Percentiles rank a stretch among this genome's conserved stretches.
phyloP scores from a whole-genome alignment of 176 grass and related monocot genomes.

The Oryza nivara region DNA sequence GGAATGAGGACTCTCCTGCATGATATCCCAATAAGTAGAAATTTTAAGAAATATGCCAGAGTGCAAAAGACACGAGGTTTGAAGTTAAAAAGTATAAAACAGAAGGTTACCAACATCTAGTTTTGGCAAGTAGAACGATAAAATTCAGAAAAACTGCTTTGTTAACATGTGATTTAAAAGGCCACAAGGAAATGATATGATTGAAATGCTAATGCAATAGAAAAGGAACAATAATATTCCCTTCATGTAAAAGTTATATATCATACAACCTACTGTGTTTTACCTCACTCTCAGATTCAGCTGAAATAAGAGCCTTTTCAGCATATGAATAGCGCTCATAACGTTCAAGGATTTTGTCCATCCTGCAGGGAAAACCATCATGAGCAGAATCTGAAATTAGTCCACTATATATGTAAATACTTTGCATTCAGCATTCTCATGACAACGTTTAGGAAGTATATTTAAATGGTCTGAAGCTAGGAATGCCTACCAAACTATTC shows the following conservation, averaged over 20 bases:
- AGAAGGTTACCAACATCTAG: background rate
- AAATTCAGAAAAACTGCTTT: background rate
- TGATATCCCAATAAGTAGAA: background rate
- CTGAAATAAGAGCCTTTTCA: constrained; percentile 66
- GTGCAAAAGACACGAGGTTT: background rate
- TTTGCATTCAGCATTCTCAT: background rate
- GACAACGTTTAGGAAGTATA: background rate
- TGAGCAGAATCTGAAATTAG: background rate
- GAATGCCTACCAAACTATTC: background rate
- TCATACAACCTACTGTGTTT: background rate
- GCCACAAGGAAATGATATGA: constrained; percentile 8
- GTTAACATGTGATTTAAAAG: background rate
- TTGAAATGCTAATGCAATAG: background rate
- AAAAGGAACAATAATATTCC: background rate
- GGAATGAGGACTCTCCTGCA: background rate
- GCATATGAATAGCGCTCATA: constrained; percentile 77
- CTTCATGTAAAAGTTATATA: background rate
- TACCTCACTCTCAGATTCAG: constrained; percentile 74
- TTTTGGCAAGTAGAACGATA: background rate
- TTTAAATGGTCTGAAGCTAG: background rate
- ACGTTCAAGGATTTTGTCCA: constrained; percentile 80
- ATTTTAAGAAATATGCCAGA: background rate
- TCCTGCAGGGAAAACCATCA: constrained; percentile 39
- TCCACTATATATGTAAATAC: background rate
- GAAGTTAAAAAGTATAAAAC: constrained; percentile 29